Evolutionary conservation across 441 rosid genomes (phyloP), one percentile per base, ranked within the genome.

Genomic region (Pelargonium cotyledonis): DNA sequence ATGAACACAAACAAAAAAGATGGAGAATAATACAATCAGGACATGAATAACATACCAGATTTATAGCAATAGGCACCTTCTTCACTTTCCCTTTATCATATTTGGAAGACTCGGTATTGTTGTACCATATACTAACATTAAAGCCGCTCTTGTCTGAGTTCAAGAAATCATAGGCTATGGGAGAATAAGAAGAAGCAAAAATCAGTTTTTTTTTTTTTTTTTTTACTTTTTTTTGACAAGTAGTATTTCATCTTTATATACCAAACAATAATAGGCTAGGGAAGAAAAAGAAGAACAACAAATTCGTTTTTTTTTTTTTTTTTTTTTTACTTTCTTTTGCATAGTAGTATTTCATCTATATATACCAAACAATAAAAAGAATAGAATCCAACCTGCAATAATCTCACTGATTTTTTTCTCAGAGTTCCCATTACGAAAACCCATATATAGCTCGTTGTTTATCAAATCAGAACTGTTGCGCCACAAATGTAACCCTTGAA

Each of bases 131-230:
- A 9, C 63, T 64, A 35, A 63, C 68, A 31, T 64, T 63, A 60
- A 64, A 70, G 61, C 47, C 64, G 9, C 12, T 44, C 29, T 11
- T 29, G 58, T 31, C 18, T 26, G 73, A 61, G 66, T 63, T 51
- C 23, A 70, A 44, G 73, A 70, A 63, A 63, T 70, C 73, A 63
- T 70, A 70, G 35, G 68, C 73, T 70, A 63, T 19, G 49, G 51
- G 11, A 16, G 23, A 53, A 46, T 12, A 61, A 62, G 46, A 49
- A n/a, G 6, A 38, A 53, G 1, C 23, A 21, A 21, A 21, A 21
- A 21, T 21, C 23, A 21, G 23, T 21, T 21, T 21, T 21, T 1
- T 0, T 21, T 21, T 21, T 21, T 21, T 21, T 21, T 21, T 21
- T n/a, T n/a, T n/a, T n/a, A n/a, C 23, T 35, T 31, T 40, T 26